Percentiles rank a stretch among this genome's conserved stretches.
These are phyloP conservation scores for Pyronema omphalodes DNA, from an alignment of 495 filamentous ascomycete species.

Conservation along the genomic window DNA sequence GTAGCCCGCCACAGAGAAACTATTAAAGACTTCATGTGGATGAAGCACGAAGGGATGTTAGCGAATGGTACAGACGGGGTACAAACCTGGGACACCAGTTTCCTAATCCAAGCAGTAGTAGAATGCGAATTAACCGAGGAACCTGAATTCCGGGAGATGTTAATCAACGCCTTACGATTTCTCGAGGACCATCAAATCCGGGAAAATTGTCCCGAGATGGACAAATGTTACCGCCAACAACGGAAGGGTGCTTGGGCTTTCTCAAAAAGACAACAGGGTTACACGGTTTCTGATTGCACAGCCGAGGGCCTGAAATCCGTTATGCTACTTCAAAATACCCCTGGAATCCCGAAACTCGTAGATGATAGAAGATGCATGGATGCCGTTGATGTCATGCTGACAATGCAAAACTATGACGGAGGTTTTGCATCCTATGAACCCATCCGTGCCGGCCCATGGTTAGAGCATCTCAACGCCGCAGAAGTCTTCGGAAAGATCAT, in stretches of 20 bases:
- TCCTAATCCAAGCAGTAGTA: slow-evolving; percentile 62
- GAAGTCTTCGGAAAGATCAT: slow-evolving; percentile 96
- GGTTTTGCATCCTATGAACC: slow-evolving; percentile 85
- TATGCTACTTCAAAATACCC: slow-evolving; percentile 62
- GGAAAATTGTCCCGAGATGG: slow-evolving; percentile 61
- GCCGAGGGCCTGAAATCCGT: slow-evolving; percentile 78
- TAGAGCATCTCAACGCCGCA: slow-evolving; percentile 82
- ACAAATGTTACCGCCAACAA: slow-evolving; percentile 72
- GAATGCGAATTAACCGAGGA: slow-evolving; percentile 63
- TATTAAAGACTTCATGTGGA: slow-evolving; percentile 73
- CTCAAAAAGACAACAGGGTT: slow-evolving; percentile 78
- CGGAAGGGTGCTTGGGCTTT: slow-evolving; percentile 93
- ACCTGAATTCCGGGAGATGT: slow-evolving; percentile 63
- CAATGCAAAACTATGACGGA: slow-evolving; percentile 78
- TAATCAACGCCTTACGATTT: slow-evolving; percentile 66
- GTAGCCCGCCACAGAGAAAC: slow-evolving; percentile 65
- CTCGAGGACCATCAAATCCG: slow-evolving; percentile 83
- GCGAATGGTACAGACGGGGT: slow-evolving; percentile 94
- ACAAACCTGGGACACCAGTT: slow-evolving; percentile 89
- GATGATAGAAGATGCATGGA: slow-evolving; percentile 60
- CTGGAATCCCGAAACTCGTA: slow-evolving; percentile 56
- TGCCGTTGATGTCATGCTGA: slow-evolving; percentile 73
- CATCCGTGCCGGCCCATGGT: slow-evolving; percentile 49
- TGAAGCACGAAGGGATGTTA: slow-evolving; percentile 81
- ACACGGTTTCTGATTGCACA: slow-evolving; percentile 87